Percentiles rank a stretch among this genome's conserved stretches.
These are phyloP conservation scores for Aphanomyces euteiches DNA, from an alignment of 352 stramenopile genomes.

Conservation along the genomic window DNA sequence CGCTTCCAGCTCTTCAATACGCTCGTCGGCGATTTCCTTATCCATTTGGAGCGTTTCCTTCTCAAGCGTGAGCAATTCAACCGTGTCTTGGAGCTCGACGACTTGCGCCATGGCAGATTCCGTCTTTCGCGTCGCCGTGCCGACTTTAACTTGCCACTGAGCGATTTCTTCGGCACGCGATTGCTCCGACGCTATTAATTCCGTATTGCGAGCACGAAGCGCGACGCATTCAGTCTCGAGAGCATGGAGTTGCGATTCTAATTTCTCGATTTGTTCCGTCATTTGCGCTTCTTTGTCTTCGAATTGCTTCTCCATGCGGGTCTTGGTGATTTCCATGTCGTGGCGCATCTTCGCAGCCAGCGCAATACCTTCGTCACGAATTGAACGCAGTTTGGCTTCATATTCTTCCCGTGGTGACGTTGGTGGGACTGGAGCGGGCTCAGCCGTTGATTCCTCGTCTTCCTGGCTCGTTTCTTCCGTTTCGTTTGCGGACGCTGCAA, in stretches of 20 bases:
- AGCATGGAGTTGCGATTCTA: conserved; percentile 48
- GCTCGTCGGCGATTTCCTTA: conserved; percentile 84
- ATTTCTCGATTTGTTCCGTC: conserved; percentile 50
- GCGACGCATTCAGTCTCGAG: conserved; percentile 65
- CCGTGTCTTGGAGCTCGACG: conserved; percentile 70
- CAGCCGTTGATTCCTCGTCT: not conserved
- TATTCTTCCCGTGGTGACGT: conserved; percentile 6
- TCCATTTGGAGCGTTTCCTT: conserved; percentile 87
- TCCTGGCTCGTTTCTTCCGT: not conserved
- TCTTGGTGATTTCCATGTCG: conserved; percentile 23
- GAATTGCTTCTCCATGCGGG: conserved; percentile 38
- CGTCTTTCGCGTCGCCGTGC: conserved; percentile 58
- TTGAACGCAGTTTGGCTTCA: conserved; percentile 17
- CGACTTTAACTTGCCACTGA: conserved; percentile 62
- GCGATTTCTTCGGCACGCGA: conserved; percentile 77
- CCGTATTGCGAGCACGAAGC: conserved; percentile 58
- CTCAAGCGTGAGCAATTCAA: conserved; percentile 82
- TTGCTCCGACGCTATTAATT: conserved; percentile 65
- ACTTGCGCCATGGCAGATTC: conserved; percentile 64
- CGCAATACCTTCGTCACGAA: conserved; percentile 29
- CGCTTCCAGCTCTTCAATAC: conserved; percentile 62
- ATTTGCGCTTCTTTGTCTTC: conserved; percentile 62
- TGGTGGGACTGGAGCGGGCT: not conserved
- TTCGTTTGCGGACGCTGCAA: not conserved
- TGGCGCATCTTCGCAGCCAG: conserved; percentile 28